A percentile compares a stretch with the other conserved stretches of the same genome.
Conservation (phyloP, 2,329 filamentous ascomycete genomes). For the Phaeosphaeria sp. region DNA sequence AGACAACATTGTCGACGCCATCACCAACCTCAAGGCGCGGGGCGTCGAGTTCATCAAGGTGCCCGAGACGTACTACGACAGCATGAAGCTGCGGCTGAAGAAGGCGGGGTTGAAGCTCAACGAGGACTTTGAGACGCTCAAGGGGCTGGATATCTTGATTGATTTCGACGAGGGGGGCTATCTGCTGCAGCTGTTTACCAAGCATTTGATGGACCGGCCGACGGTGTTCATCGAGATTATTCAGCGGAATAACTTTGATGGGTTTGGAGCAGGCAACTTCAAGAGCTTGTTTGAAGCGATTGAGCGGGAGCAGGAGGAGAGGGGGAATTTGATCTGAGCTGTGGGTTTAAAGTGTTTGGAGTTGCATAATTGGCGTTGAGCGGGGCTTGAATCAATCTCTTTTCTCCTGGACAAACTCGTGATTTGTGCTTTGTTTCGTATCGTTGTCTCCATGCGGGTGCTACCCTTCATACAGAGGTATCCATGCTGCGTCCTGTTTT, state of each 20-base stretch:
- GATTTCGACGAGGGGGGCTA: constrained; percentile 96
- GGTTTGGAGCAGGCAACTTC: constrained; percentile 95
- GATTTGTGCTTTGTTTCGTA: no score
- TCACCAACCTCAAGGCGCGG: constrained; percentile 79
- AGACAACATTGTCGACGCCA: constrained; percentile 76
- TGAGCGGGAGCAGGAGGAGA: constrained; percentile 85
- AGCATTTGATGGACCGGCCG: constrained; percentile 89
- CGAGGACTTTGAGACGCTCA: constrained; percentile 80
- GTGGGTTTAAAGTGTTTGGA: background rate
- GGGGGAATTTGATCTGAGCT: constrained; percentile 71
- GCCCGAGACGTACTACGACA: constrained; percentile 82
- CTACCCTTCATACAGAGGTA: no score
- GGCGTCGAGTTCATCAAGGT: constrained; percentile 94
- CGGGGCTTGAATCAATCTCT: background rate
- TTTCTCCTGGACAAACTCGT: no score
- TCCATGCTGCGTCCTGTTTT: no score
- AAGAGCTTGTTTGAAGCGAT: constrained; percentile 95
- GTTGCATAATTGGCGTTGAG: background rate
- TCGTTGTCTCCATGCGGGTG: no score
- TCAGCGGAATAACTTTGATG: constrained; percentile 86
- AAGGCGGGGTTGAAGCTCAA: constrained; percentile 65
- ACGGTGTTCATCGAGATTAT: constrained; percentile 98
- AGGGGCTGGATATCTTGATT: constrained; percentile 84
- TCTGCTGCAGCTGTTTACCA: constrained; percentile 67
- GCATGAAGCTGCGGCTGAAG: constrained; percentile 76